These are phyloP conservation scores for Phallus indusiatus DNA, from an alignment of 768 basidiomycete species.

Conservation along the genomic window DNA sequence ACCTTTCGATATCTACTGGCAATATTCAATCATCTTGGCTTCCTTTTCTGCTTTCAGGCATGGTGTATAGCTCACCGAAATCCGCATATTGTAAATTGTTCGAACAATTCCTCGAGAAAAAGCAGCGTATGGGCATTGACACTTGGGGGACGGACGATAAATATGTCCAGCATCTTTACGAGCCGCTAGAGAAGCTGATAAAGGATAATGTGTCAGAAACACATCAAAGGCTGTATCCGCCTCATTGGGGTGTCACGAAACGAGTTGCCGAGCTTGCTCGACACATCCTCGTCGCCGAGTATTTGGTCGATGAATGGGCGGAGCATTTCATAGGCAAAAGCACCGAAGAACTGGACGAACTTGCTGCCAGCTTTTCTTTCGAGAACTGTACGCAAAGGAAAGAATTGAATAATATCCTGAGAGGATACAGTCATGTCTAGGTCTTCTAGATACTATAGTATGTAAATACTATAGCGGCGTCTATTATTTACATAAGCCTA, in stretches of 20 bases:
- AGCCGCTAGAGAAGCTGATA: slow-evolving; percentile 58
- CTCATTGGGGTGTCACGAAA: slow-evolving; percentile 50
- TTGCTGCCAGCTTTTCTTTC: slow-evolving; percentile 69
- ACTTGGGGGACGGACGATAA: slow-evolving; percentile 68
- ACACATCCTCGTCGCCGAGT: slow-evolving; percentile 62
- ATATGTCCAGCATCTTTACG: slow-evolving; percentile 46
- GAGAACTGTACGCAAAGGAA: slow-evolving; percentile 61
- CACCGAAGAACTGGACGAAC: slow-evolving; percentile 52
- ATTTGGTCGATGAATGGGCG: slow-evolving; percentile 64
- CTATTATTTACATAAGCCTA: background rate
- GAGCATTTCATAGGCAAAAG: slow-evolving; percentile 54
- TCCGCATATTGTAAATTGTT: slow-evolving; percentile 68
- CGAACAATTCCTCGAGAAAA: slow-evolving; percentile 61
- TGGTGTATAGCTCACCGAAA: slow-evolving; percentile 62
- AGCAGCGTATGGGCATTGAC: slow-evolving; percentile 68
- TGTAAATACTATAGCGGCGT: background rate
- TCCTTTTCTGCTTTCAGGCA: slow-evolving; percentile 49
- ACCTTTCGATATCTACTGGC: background rate
- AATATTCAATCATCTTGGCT: background rate
- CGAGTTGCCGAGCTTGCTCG: slow-evolving; percentile 53
- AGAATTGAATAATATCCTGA: slow-evolving; percentile 41
- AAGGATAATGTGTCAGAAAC: slow-evolving; percentile 34
- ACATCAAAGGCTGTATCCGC: slow-evolving; percentile 53
- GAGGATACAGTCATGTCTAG: slow-evolving; percentile 12
- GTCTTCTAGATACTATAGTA: background rate